Percentiles rank a stretch among this genome's conserved stretches.
These are phyloP conservation scores for Tolypocladium amazonense DNA, from an alignment of 2,329 filamentous ascomycete species.

Conservation along the genomic window DNA sequence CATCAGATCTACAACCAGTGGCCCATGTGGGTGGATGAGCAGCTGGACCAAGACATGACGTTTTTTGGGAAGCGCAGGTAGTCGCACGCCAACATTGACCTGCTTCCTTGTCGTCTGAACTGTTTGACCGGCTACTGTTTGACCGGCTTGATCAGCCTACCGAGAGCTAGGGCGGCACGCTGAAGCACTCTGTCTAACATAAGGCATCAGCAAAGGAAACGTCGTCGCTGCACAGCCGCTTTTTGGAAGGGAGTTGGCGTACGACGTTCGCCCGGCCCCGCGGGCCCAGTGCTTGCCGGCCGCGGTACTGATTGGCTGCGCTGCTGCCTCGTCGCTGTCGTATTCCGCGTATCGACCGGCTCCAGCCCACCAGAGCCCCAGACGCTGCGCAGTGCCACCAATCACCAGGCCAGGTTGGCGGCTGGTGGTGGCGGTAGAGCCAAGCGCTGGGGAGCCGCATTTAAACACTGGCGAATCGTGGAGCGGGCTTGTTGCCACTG, in stretches of 20 bases:
- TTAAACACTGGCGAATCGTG: not conserved
- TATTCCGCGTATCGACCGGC: not conserved
- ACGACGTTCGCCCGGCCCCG: no score
- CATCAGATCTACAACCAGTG: conserved; percentile 37
- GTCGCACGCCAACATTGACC: not conserved
- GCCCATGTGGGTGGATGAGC: conserved; percentile 43
- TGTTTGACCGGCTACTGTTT: not conserved
- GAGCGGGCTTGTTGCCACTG: not conserved
- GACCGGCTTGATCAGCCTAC: not conserved
- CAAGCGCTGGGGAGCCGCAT: not conserved
- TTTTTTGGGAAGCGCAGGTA: conserved; percentile 29
- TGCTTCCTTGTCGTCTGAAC: not conserved
- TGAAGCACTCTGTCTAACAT: no score
- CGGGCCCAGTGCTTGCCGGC: not conserved
- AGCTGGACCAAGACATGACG: conserved; percentile 31
- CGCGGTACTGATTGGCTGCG: not conserved
- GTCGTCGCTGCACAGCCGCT: not conserved
- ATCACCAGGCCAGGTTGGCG: not conserved
- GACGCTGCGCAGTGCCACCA: not conserved
- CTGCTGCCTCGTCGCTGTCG: not conserved
- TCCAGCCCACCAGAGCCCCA: not conserved
- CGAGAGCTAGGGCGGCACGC: not conserved
- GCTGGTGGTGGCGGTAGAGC: not conserved
- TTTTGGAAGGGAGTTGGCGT: no score
- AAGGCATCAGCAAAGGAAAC: no score